Percentiles rank a stretch among this genome's conserved stretches.
Conservation (phyloP, 495 filamentous ascomycete species). For the Lichenothelia convexa region DNA sequence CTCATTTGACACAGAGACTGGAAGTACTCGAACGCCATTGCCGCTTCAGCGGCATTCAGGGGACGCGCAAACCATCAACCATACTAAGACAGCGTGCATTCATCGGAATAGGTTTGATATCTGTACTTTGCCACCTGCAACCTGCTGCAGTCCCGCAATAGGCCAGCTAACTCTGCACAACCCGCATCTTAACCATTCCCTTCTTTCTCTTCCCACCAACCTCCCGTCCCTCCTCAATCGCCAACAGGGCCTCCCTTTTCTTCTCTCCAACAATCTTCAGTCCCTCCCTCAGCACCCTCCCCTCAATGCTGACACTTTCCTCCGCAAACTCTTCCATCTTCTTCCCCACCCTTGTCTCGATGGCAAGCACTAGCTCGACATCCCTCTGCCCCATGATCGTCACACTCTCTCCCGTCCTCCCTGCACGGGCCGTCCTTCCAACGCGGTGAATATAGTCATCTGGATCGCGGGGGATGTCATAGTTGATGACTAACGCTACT, state of each 20-base stretch:
- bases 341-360: slow-evolving; percentile 64
- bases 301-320: slow-evolving; percentile 80
- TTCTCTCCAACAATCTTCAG: slow-evolving; percentile 80
- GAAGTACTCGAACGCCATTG: no score
- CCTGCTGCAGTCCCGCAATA: no score
- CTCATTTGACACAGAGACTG: no score
- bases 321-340: slow-evolving; percentile 70
- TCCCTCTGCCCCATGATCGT: slow-evolving; percentile 88
- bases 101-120: no score
- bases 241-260: slow-evolving; percentile 72
- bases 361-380: slow-evolving; percentile 67
- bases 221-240: slow-evolving; percentile 83
- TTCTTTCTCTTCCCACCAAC: slow-evolving; percentile 58
- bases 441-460: slow-evolving; percentile 97
- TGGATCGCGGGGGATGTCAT: slow-evolving; percentile 83
- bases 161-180: no score
- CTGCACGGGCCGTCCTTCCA: slow-evolving; percentile 85
- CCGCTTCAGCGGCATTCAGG: no score
- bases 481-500: slow-evolving; percentile 82
- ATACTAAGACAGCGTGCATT: no score
- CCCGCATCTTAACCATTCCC: slow-evolving; percentile 32
- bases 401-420: slow-evolving; percentile 59
- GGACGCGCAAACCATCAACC: no score
- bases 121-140: no score
- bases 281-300: slow-evolving; percentile 59